Evolutionary conservation across 306 rosid genomes (phyloP).

Genomic region (Begonia peltatifolia): DNA sequence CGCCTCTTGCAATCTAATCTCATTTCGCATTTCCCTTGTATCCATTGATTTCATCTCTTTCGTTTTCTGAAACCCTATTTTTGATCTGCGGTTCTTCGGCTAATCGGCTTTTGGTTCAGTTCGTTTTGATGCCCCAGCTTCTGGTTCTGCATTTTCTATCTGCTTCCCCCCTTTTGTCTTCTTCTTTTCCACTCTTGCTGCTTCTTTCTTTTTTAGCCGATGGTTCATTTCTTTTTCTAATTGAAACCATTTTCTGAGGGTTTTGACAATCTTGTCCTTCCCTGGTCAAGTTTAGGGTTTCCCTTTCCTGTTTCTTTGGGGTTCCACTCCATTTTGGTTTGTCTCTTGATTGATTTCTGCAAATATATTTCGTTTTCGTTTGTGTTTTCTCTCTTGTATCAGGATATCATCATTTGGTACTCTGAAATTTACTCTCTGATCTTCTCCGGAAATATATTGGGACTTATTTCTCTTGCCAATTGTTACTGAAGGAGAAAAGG

Average conservation of each 20-base stretch:
- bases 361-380: conserved; percentile 10
- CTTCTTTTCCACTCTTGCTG: conserved; percentile 11
- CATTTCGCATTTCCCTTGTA: too few species aligned
- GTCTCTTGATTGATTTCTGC: conserved; percentile 23
- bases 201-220: conserved; percentile 31
- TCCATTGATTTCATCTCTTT: background rate
- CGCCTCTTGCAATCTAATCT: too few species aligned
- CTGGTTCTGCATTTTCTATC: conserved; percentile 19
- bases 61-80: conserved; percentile 19
- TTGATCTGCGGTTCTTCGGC: conserved; percentile 33
- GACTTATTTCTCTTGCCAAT: background rate
- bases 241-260: conserved; percentile 33
- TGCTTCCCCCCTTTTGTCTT: background rate
- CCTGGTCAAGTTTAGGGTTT: conserved; percentile 7
- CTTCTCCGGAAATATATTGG: too few species aligned
- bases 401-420: conserved; percentile 2
- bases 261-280: conserved; percentile 23
- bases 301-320: conserved; percentile 1
- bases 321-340: conserved; percentile 8
- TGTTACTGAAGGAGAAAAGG: conserved; percentile 2
- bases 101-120: conserved; percentile 2
- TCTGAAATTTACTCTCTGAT: conserved; percentile 2
- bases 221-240: conserved; percentile 31
- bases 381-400: conserved; percentile 3
- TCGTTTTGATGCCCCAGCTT: conserved; percentile 18